Base-by-base conservation (phyloP, 495 filamentous ascomycete genomes). In the Sordaria brevicollis region DNA sequence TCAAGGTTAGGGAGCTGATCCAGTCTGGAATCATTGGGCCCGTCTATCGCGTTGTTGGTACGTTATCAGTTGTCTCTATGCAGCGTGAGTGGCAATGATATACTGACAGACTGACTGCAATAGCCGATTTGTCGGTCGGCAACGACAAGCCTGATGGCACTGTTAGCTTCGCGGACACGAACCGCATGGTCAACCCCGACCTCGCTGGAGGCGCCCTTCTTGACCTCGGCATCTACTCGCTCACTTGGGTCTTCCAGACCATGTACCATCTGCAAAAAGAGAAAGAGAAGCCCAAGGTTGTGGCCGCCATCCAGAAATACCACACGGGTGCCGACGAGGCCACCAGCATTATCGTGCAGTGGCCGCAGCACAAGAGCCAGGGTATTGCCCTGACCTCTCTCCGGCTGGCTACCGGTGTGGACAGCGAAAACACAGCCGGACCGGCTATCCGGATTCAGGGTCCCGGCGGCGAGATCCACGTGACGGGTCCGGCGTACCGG, bases 171-270 rank as follows among this genome's bases (percentile, higher is more conserved):
- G 72, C 76, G 5, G 80, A 86, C 70, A 79, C 80, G 39, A 84
- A 96, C 80, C 87, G 94, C 11, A 96, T 97, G 93, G 91, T 88
- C 39, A 97, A 96, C 78, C 83, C 86, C 65, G 92, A 93, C 76
- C 83, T 98, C 37, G 94, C 93, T 0, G 94, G 94, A 21, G 94
- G 94, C 65, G 89, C 89, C 21, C 79, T 97, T 65, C 81, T 97
- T 69, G 94, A 97, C 77, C 82, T 98, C 73, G 94, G 94, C 35
- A 90, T 98, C 76, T 97, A 98, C 81, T 87, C 91, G 62, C 81
- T 97, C 57, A 97, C 93, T 6, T 98, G 94, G 94, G 85, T 95
- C 69, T 97, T 95, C 87, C 93, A 97, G 80, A 90, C 89, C 66
- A 86, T 97, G 41, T 97, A 97, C 77, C 91, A 94, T 78, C 84